Evolutionary conservation across 179 eudicot genomes (phyloP), one percentile per base, ranked within the genome.

Genomic region (Nepenthes alata): DNA sequence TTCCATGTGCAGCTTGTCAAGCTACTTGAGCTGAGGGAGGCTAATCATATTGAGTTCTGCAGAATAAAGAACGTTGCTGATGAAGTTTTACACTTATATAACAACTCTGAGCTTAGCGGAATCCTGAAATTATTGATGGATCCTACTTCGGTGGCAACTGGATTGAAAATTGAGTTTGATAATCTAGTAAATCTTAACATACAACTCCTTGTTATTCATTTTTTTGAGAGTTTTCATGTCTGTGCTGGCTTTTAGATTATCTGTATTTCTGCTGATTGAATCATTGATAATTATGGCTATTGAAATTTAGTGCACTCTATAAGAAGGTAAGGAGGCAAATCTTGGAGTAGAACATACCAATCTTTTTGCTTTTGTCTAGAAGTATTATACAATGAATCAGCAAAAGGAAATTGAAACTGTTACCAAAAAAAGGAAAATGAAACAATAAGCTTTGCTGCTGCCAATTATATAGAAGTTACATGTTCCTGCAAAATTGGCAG

Each of bases 141-240:
- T 73, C 99, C 99, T 75, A 85, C 99, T 52, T 83, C 89, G 75
- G 89, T 76, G 67, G 91, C 97, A 51, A 90, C 99, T 69, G 99
- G 99, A 69, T 68, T 94, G 75, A 90, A 82, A 75, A 73, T 89
- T 60, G 95, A 80, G 45, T 76, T 78, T 72, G 96, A 85, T 72
- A 78, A 72, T 16, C 68, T 94, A 64, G 99, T 90, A 79, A 80
- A 89, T 84, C 47, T 36, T 41, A 37, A 38, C 37, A 47, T 13
- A 12, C 63, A 15, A 49, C 36, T 62, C 35, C 34, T 37, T 4
- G 13, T 9, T 49, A 12, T 44, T 35, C 41, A 47, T 68, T 6
- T 4, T 13, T 5, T 14, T 52, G 55, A 48, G 14, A 52, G 6
- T 7, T 52, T n/a, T 4, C 15, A 52, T 52, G 34, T n/a, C 7